A percentile compares a stretch with the other conserved stretches of the same genome.
phyloP scores from a whole-genome alignment of 2,329 filamentous ascomycete genomes.

The Eutypa lata region DNA sequence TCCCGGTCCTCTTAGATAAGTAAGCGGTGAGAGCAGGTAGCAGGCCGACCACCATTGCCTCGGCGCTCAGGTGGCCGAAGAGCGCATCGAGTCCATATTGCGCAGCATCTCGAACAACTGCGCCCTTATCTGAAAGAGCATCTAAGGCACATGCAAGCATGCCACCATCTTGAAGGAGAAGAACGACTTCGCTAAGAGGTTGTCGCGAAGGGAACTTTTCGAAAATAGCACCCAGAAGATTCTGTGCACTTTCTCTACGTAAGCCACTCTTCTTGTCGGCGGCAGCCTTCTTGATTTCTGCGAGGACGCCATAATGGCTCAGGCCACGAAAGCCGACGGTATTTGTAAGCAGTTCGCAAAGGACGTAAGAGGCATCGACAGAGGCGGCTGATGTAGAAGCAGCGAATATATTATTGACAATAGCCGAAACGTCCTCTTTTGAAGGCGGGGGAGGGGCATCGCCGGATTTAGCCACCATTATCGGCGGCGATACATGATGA shows the following conservation, averaged over 20 bases:
- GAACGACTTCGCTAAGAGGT: constrained; percentile 73
- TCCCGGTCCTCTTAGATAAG: constrained; percentile 78
- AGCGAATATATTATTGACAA: constrained; percentile 66
- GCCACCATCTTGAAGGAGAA: constrained; percentile 77
- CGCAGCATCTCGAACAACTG: constrained; percentile 84
- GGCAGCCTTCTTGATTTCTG: constrained; percentile 68
- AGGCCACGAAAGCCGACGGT: constrained; percentile 53
- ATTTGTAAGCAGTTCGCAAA: constrained; percentile 58
- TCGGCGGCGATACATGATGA: constrained; percentile 47
- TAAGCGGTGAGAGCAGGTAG: constrained; percentile 75
- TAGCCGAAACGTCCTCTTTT: constrained; percentile 61
- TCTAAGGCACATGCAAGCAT: constrained; percentile 75
- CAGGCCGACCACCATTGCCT: constrained; percentile 79
- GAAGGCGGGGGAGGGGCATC: constrained; percentile 56
- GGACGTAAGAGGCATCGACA: constrained; percentile 59
- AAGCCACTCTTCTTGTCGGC: constrained; percentile 89
- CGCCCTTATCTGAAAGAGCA: constrained; percentile 82
- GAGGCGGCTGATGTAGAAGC: constrained; percentile 67
- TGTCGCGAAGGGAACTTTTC: constrained; percentile 81
- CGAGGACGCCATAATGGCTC: constrained; percentile 49
- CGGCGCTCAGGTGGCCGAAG: constrained; percentile 73
- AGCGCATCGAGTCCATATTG: constrained; percentile 92
- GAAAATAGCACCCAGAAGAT: constrained; percentile 88
- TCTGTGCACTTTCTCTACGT: constrained; percentile 87
- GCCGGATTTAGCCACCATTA: constrained; percentile 41